A percentile compares a stretch with the other conserved stretches of the same genome.
Conservation (phyloP, 2,329 filamentous ascomycete species). For the Corniculantispora saksenae region DNA sequence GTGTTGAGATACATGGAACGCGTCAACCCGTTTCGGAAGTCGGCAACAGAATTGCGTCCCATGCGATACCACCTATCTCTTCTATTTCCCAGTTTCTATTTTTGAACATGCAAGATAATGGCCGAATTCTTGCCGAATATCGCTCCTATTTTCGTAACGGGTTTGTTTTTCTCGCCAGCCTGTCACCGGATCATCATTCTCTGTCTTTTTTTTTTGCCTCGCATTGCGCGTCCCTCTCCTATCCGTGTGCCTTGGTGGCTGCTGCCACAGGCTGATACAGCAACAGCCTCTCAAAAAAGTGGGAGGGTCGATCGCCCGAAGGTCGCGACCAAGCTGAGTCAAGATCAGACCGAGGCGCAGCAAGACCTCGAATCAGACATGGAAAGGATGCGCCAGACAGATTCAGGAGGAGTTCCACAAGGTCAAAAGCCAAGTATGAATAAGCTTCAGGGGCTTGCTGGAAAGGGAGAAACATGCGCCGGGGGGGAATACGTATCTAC, state of each 20-base stretch:
- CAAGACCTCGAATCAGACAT: background rate
- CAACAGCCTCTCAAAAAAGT: background rate
- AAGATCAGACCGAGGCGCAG: constrained; percentile 6
- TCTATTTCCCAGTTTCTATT: background rate
- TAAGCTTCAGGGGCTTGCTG: background rate
- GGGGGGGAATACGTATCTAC: background rate
- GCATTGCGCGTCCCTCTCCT: background rate
- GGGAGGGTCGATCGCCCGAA: background rate
- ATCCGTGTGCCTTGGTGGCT: background rate
- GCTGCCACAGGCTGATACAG: background rate
- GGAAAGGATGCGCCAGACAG: background rate
- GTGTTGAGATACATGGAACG: background rate
- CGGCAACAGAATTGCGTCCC: background rate
- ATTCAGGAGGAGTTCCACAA: background rate
- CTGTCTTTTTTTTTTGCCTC: background rate
- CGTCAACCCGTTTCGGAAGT: background rate
- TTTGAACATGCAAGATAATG: background rate
- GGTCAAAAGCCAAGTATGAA: constrained; percentile 1
- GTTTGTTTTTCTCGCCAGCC: background rate
- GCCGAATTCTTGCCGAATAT: background rate
- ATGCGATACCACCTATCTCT: background rate
- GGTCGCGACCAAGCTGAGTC: background rate
- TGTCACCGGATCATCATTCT: background rate
- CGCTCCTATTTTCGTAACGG: background rate
- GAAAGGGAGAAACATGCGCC: background rate